These are phyloP conservation scores for Alopecurus myosuroides DNA, from an alignment of 176 grass and related monocot species.

Conservation along the genomic window DNA sequence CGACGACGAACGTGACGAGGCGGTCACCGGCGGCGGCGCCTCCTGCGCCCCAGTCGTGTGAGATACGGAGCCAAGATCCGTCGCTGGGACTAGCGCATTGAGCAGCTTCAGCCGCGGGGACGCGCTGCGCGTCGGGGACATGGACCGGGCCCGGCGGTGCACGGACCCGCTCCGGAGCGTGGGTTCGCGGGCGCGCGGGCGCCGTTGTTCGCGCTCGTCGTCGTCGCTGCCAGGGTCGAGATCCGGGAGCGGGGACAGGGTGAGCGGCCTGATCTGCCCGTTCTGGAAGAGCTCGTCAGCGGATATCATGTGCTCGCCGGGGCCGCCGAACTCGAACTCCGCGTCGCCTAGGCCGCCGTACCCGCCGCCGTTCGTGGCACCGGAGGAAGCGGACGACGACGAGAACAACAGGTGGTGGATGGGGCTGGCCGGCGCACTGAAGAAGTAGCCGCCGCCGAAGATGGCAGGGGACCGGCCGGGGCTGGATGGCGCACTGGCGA, in stretches of 20 bases:
- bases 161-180: conserved; percentile 60
- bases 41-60: background rate
- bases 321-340: conserved; percentile 68
- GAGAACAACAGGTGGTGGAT: conserved; percentile 85
- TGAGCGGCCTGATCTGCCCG: conserved; percentile 94
- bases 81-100: conserved; percentile 41
- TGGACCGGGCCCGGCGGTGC: conserved; percentile 75
- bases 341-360: conserved; percentile 32
- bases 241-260: conserved; percentile 57
- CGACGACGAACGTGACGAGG: conserved; percentile 48
- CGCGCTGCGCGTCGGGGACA: conserved; percentile 77
- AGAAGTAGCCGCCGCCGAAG: conserved; percentile 65
- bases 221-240: conserved; percentile 56
- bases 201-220: background rate
- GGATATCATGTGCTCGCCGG: conserved; percentile 74
- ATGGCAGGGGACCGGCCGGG: conserved; percentile 37
- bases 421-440: conserved; percentile 92
- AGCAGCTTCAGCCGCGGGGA: conserved; percentile 54
- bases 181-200: conserved; percentile 43
- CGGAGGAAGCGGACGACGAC: conserved; percentile 24
- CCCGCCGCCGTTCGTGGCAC: background rate
- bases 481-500: conserved; percentile 68
- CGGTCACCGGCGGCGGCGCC: conserved; percentile 37
- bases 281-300: conserved; percentile 94
- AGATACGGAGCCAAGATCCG: conserved; percentile 7